Evolutionary conservation across 1,284 basidiomycete species (phyloP).

Genomic region (Cutaneotrichosporon sp.): DNA sequence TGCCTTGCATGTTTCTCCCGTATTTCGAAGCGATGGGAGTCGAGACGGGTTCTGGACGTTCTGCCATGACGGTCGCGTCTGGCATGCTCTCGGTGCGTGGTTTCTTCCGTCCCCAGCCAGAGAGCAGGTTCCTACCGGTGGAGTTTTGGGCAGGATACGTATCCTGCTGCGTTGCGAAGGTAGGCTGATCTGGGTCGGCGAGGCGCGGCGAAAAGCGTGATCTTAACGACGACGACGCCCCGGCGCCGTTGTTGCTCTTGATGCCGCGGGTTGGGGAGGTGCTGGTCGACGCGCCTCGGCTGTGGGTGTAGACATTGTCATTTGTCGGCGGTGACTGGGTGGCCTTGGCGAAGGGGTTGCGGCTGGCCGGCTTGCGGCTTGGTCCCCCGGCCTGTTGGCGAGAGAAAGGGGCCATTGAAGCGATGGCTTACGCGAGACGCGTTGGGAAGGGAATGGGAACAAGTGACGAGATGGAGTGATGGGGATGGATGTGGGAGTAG

Average conservation of each 20-base stretch:
- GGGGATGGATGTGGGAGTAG: no score
- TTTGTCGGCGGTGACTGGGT: not conserved
- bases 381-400: slow-evolving; percentile 1
- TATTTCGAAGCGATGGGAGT: not conserved
- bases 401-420: slow-evolving; percentile 4
- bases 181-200: not conserved
- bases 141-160: not conserved
- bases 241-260: not conserved
- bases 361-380: not conserved
- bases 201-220: slow-evolving; percentile 2
- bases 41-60: not conserved
- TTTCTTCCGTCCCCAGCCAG: not conserved
- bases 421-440: no score
- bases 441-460: no score
- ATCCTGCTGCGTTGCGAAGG: slow-evolving; percentile 1
- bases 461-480: no score
- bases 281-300: not conserved
- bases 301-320: not conserved
- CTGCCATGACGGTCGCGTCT: not conserved
- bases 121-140: not conserved
- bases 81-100: not conserved
- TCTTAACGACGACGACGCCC: not conserved
- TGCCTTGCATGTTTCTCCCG: no score
- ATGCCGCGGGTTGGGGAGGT: not conserved
- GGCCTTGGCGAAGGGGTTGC: not conserved